A percentile compares a stretch with the other conserved stretches of the same genome.
phyloP scores from a whole-genome alignment of 257 asterid genomes.

The Salvia miltiorrhiza region DNA sequence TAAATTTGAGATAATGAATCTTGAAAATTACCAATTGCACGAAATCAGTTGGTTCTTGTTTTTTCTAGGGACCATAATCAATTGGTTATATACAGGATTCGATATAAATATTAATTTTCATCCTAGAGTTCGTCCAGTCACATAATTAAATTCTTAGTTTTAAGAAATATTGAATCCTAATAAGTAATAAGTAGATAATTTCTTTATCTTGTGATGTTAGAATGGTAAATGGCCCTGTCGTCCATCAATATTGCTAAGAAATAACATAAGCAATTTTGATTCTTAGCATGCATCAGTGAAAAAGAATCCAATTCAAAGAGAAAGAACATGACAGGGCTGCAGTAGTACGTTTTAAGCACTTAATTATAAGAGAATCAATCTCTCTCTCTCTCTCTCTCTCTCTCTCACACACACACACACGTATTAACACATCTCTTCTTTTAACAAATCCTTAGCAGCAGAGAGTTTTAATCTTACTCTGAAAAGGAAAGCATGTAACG shows the following conservation, averaged over 20 bases:
- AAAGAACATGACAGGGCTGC: conserved; percentile 3
- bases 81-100: neutral
- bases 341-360: conserved; percentile 7
- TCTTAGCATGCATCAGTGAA: neutral
- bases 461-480: conserved; percentile 29
- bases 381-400: neutral
- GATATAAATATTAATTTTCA: neutral
- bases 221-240: neutral
- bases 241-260: neutral
- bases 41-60: no score
- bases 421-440: conserved; percentile 40
- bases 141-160: neutral
- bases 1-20: no score
- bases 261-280: no score
- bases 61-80: no score
- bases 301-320: neutral
- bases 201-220: neutral
- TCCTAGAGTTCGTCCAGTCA: neutral
- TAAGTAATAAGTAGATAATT: neutral
- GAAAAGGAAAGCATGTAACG: conserved; percentile 39
- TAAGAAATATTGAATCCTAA: neutral
- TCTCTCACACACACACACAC: neutral
- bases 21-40: no score
- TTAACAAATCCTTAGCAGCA: conserved; percentile 38
- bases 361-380: neutral